Evolutionary conservation across 768 basidiomycete genomes (phyloP).

Genomic region (Daedaleopsis nitida): DNA sequence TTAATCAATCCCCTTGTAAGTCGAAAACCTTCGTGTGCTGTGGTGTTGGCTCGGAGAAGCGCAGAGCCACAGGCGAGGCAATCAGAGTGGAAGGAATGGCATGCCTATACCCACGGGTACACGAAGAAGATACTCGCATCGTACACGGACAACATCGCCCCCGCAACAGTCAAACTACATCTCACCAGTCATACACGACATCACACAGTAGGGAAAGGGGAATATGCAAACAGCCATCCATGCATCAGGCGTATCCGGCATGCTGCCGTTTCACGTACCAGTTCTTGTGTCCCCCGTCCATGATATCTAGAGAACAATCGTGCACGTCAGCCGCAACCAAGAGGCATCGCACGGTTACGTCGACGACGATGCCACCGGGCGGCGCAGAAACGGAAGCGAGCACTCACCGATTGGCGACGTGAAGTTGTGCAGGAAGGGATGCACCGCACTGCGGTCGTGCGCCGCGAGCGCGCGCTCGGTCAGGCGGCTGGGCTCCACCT

Average conservation of each 20-base stretch:
- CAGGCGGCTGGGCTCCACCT: slow-evolving; percentile 25
- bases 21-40: background rate
- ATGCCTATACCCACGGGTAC: background rate
- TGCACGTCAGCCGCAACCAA: background rate
- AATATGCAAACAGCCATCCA: too few relatives aligned
- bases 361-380: too few relatives aligned
- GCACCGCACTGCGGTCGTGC: slow-evolving; percentile 39
- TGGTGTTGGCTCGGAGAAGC: background rate
- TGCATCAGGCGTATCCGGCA: too few relatives aligned
- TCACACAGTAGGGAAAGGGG: too few relatives aligned
- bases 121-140: background rate
- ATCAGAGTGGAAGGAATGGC: background rate
- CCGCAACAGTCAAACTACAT: background rate
- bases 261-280: slow-evolving; percentile 18
- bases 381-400: background rate
- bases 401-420: slow-evolving; percentile 68
- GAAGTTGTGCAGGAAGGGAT: slow-evolving; percentile 63
- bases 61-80: too few relatives aligned
- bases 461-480: slow-evolving; percentile 48
- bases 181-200: too few relatives aligned
- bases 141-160: background rate
- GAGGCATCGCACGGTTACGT: background rate
- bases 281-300: slow-evolving; percentile 14
- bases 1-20: too few relatives aligned
- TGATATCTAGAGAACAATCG: slow-evolving; percentile 9